A percentile compares a stretch with the other conserved stretches of the same genome.
Conservation (phyloP, 768 basidiomycete species). For the Hypholoma fasciculare region DNA sequence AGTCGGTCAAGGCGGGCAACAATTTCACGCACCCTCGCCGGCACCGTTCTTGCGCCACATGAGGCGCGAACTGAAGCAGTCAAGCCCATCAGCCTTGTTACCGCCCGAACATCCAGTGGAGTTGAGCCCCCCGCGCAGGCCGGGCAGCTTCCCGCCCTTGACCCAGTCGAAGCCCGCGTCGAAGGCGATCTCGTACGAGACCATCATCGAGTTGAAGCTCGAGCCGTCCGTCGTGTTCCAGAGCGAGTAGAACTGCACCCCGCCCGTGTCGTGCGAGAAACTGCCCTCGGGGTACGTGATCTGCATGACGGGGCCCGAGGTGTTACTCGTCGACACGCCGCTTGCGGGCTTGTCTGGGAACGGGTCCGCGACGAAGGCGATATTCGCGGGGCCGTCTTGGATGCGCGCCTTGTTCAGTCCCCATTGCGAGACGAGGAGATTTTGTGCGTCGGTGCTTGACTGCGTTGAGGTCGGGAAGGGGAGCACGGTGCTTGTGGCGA, state of each 20-base stretch:
- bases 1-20: constrained; percentile 12
- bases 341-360: constrained; percentile 51
- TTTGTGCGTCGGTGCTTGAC: constrained; percentile 46
- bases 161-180: constrained; percentile 67
- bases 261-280: constrained; percentile 61
- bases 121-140: constrained; percentile 67
- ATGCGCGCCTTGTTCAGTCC: constrained; percentile 59
- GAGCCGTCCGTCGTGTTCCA: constrained; percentile 65
- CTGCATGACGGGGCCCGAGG: constrained; percentile 47
- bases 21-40: constrained; percentile 62
- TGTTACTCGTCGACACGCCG: constrained; percentile 26
- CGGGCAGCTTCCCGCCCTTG: constrained; percentile 77
- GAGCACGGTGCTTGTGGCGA: constrained; percentile 60
- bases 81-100: constrained; percentile 54
- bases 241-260: constrained; percentile 65
- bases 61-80: constrained; percentile 72
- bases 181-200: constrained; percentile 78
- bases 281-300: constrained; percentile 65
- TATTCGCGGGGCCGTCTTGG: constrained; percentile 53
- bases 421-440: constrained; percentile 58
- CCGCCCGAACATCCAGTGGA: constrained; percentile 72
- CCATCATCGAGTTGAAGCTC: constrained; percentile 64
- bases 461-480: constrained; percentile 68
- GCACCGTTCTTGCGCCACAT: constrained; percentile 73
- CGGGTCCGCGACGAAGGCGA: constrained; percentile 68